These are phyloP conservation scores for Peziza echinospora DNA, from an alignment of 495 filamentous ascomycete species.

Conservation along the genomic window DNA sequence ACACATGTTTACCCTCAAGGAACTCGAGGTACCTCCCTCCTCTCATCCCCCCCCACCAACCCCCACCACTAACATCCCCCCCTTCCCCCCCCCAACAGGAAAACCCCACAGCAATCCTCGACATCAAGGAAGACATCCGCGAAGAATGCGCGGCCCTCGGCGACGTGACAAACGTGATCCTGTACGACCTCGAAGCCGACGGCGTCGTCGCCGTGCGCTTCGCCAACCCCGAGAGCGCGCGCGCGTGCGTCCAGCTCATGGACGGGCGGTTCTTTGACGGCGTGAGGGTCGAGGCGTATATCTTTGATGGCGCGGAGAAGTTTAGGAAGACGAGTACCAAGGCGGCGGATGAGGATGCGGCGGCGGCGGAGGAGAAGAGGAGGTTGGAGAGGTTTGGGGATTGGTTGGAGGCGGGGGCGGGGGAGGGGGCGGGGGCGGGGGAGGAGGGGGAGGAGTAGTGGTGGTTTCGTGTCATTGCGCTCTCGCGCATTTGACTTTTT, in stretches of 20 bases:
- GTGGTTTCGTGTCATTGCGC: too few relatives aligned
- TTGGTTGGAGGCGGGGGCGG: slow-evolving; percentile 14
- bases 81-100: slow-evolving; percentile 28
- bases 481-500: too few relatives aligned
- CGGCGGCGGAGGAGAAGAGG: slow-evolving; percentile 21
- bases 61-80: neutral
- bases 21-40: slow-evolving; percentile 36
- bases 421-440: too few relatives aligned
- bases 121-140: slow-evolving; percentile 85
- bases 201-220: slow-evolving; percentile 76
- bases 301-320: slow-evolving; percentile 50
- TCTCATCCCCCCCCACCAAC: neutral
- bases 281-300: slow-evolving; percentile 51
- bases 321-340: slow-evolving; percentile 47
- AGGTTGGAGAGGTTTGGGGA: slow-evolving; percentile 21
- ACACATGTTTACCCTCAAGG: slow-evolving; percentile 80
- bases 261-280: slow-evolving; percentile 61
- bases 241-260: slow-evolving; percentile 53
- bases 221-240: slow-evolving; percentile 41
- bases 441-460: too few relatives aligned
- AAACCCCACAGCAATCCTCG: slow-evolving; percentile 60
- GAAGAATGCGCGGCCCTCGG: slow-evolving; percentile 78
- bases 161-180: slow-evolving; percentile 67
- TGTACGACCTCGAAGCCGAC: slow-evolving; percentile 74
- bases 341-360: slow-evolving; percentile 23